Conservation (phyloP, 305 asterid species). For the Plantago coronopus region DNA sequence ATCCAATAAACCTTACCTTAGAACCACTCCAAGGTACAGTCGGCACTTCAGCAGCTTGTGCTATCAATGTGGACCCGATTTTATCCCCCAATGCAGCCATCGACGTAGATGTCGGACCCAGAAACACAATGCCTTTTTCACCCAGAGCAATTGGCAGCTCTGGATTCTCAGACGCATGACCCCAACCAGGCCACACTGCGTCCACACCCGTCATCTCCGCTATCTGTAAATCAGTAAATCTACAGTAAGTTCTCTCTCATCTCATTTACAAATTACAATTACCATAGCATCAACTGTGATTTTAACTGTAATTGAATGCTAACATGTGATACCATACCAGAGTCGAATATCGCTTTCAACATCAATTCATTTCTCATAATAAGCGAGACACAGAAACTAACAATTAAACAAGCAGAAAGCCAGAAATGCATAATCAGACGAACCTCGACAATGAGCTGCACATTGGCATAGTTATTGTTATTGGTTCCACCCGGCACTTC, state of each 20-base stretch:
- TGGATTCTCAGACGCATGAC: slow-evolving; percentile 98
- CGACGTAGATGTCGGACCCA: slow-evolving; percentile 85
- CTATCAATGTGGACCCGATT: slow-evolving; percentile 93
- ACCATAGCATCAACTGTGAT: too few relatives aligned
- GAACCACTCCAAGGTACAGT: slow-evolving; percentile 99
- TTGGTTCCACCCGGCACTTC: slow-evolving; percentile 99
- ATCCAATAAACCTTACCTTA: slow-evolving; percentile 50
- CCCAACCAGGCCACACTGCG: slow-evolving; percentile 99
- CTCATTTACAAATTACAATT: too few relatives aligned
- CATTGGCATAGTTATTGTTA: slow-evolving; percentile 95
- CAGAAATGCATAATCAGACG: not conserved
- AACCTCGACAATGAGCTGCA: slow-evolving; percentile 96
- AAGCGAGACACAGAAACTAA: too few relatives aligned
- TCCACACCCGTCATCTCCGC: slow-evolving; percentile 95
- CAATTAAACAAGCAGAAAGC: too few relatives aligned
- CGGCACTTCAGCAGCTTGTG: slow-evolving; percentile 98
- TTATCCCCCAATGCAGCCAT: slow-evolving; percentile 98
- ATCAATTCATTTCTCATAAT: not conserved
- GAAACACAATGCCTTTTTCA: slow-evolving; percentile 79
- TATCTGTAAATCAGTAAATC: slow-evolving; percentile 48
- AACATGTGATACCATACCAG: too few relatives aligned
- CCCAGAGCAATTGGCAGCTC: slow-evolving; percentile 88
- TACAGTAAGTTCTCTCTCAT: slow-evolving; percentile 4
- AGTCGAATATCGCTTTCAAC: too few relatives aligned
- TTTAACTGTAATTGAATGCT: not conserved